Evolutionary conservation across 345 rosid species (phyloP), one percentile per base, ranked within the genome.

Genomic region (Eucalyptus cloeziana): DNA sequence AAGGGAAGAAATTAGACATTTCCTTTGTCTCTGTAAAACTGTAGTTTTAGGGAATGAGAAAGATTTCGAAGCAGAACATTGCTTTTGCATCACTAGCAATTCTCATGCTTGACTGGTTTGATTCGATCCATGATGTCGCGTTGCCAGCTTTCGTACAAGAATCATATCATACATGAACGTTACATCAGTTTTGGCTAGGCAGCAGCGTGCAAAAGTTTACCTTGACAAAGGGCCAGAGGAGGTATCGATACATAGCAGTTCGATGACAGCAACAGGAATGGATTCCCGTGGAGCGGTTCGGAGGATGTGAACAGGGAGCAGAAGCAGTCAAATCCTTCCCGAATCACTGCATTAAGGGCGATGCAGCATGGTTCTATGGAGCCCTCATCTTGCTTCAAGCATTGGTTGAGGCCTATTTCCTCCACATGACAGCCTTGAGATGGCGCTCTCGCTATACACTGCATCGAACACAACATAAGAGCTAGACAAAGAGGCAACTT

Each of bases 321-420:
- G 88, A 92, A 88, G 90, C 94, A 93, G 83, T 88, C 88, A 9
- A 45, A 91, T 62, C 93, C 93, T 25, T 86, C 85, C 56, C 49
- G 89, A 64, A 86, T 89, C 52, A 86, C 90, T 89, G 88, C 87
- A 88, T 90, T 90, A 43, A 94, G 91, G 13, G 88, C 87, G 47
- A 89, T 64, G 94, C 94, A 93, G 91, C 95, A 93, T 21, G 12
- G 56, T 30, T 92, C 89, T 50, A 80, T 88, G 37, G 92, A 49
- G 79, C 47, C 89, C 40, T 87, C 86, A 3, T 49, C 83, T 85
- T 88, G 94, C 45, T 71, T 89, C 85, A 91, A 89, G 88, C 95
- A 91, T 45, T 76, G 88, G 52, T 87, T 43, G 4, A 91, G 76
- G 80, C 92, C 90, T 44, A 91, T 79, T 8, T 51, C 90, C 54